Percentiles rank a stretch among this genome's conserved stretches.
Evolutionary conservation across 176 grass and related monocot species (phyloP).

Genomic region (Triticum monococcum): DNA sequence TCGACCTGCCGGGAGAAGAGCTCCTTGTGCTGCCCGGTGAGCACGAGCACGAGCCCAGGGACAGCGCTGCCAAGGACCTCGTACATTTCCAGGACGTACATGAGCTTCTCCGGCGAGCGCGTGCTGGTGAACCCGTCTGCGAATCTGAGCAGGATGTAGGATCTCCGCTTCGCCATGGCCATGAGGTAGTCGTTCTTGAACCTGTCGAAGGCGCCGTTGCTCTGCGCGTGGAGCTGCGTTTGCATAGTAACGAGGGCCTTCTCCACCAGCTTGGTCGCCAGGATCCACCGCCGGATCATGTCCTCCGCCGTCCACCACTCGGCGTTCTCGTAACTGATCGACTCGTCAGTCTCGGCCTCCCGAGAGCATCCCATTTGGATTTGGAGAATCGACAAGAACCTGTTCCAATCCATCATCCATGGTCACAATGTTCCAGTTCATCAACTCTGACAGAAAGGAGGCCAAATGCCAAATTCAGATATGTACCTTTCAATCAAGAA

Average conservation of each 20-base stretch:
- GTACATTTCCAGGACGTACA: constrained; percentile 17
- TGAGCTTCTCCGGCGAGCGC: constrained; percentile 21
- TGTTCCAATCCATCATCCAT: background rate
- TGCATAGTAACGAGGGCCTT: constrained; percentile 29
- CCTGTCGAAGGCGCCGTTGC: constrained; percentile 19
- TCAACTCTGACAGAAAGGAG: background rate
- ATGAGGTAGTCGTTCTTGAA: constrained; percentile 33
- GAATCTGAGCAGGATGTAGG: constrained; percentile 22
- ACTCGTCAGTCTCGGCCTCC: background rate
- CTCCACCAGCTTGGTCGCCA: constrained; percentile 7
- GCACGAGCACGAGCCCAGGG: background rate
- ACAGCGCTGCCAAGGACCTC: background rate
- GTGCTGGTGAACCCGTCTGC: constrained; percentile 11
- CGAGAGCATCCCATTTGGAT: background rate
- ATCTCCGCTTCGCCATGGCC: constrained; percentile 15
- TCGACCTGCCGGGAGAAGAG: constrained; percentile 1
- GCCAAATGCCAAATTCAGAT: background rate
- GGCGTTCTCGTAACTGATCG: constrained; percentile 16
- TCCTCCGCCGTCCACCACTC: constrained; percentile 35
- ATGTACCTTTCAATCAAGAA: no score
- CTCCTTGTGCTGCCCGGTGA: background rate
- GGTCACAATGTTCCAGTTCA: background rate
- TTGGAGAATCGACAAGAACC: constrained; percentile 27
- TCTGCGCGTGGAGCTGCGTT: constrained; percentile 22
- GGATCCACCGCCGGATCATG: constrained; percentile 38